Percentiles rank a stretch among this genome's conserved stretches.
Evolutionary conservation across 2,329 filamentous ascomycete genomes (phyloP).

Genomic region (Metarhizium brunneum): DNA sequence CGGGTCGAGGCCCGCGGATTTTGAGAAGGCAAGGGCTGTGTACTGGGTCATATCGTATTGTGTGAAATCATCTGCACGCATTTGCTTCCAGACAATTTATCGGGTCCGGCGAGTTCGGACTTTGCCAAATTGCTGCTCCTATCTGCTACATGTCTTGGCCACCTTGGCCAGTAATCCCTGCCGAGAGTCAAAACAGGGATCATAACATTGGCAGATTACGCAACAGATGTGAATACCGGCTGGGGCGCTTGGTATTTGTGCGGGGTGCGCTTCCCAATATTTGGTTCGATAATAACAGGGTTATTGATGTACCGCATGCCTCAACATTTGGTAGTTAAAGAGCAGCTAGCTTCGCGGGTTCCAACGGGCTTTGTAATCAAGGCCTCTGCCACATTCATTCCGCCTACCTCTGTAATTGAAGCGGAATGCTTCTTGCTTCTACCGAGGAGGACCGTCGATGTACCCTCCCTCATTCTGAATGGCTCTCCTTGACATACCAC

Average conservation of each 20-base stretch:
- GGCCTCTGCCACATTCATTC: background rate
- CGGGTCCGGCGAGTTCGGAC: background rate
- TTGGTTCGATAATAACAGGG: too few species aligned
- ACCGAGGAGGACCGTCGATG: conserved; percentile 47
- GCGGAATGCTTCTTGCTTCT: conserved; percentile 24
- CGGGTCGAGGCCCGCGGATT: too few species aligned
- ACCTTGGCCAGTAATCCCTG: background rate
- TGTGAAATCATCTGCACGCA: too few species aligned
- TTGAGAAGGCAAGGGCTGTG: too few species aligned
- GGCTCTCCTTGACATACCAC: conserved; percentile 29
- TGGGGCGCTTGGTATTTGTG: background rate
- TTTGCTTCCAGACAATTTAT: background rate
- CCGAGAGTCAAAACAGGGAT: background rate
- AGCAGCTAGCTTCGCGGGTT: too few species aligned
- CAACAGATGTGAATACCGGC: background rate
- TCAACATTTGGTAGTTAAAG: too few species aligned
- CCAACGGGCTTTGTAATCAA: background rate
- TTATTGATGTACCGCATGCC: background rate
- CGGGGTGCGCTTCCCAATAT: background rate
- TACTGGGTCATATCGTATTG: too few species aligned
- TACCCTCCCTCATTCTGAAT: conserved; percentile 37
- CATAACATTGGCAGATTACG: background rate
- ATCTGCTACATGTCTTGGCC: background rate
- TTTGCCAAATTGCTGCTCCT: background rate
- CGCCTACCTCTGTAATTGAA: background rate